phyloP scores from a whole-genome alignment of 1,284 basidiomycete species.

The Cutaneotrichosporon daszewskae region DNA sequence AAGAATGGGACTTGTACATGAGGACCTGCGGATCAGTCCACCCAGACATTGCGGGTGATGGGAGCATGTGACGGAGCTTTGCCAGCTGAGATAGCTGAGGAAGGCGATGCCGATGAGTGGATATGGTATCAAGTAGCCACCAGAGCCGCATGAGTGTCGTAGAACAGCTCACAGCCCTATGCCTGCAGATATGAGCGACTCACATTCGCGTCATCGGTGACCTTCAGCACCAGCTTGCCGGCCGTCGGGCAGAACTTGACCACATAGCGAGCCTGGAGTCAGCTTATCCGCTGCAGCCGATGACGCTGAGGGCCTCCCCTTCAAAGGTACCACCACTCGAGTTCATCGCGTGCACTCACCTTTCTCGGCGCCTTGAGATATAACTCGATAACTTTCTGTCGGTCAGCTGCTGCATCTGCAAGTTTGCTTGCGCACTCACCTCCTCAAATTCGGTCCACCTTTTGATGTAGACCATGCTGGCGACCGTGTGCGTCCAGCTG shows the following conservation, averaged over 20 bases:
- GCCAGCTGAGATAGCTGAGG: too few relatives aligned
- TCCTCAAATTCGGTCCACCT: slow-evolving; percentile 48
- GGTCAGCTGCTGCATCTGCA: slow-evolving; percentile 11
- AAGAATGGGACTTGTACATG: slow-evolving; percentile 89
- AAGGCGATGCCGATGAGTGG: too few relatives aligned
- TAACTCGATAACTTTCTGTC: slow-evolving; percentile 67
- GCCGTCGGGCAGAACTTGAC: slow-evolving; percentile 79
- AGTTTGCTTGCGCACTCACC: slow-evolving; percentile 24
- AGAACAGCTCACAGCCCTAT: too few relatives aligned
- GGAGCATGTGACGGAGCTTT: too few relatives aligned
- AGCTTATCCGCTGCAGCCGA: not conserved
- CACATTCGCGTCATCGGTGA: slow-evolving; percentile 81
- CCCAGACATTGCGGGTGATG: too few relatives aligned
- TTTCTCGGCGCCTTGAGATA: slow-evolving; percentile 69
- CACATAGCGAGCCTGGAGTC: slow-evolving; percentile 67
- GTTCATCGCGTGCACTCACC: slow-evolving; percentile 50
- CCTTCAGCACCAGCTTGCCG: slow-evolving; percentile 79
- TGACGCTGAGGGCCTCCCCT: not conserved
- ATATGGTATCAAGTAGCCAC: too few relatives aligned
- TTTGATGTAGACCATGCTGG: slow-evolving; percentile 48
- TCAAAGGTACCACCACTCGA: too few relatives aligned
- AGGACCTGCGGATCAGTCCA: too few relatives aligned
- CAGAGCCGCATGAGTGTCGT: too few relatives aligned
- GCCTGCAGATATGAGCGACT: slow-evolving; percentile 43
- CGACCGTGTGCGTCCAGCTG: too few relatives aligned